Base-by-base conservation (phyloP, 148 eudicot genomes). In the Beta vulgaris region DNA sequence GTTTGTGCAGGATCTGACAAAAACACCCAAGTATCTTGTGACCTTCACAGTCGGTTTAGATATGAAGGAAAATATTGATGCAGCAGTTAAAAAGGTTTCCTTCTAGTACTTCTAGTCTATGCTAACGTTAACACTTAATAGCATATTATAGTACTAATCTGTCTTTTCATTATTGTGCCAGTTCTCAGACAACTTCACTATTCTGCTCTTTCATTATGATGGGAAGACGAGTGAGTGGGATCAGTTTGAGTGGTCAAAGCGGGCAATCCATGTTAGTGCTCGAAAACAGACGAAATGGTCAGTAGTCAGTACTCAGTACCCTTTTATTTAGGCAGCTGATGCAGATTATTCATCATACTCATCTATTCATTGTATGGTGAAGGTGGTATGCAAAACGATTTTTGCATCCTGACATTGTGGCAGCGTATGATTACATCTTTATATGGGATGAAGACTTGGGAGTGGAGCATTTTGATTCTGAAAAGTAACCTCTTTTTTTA, bases 341-440 rank as follows among this genome's bases (percentile, higher is more conserved):
- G 16, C 54, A 28, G 49, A 61, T 67, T 39, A 32, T 29, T n/a
- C 68, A 31, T 25, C 26, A 7, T 69, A 75, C 79, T 82, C 13
- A 39, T 48, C 14, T 15, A 3, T 25, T 54, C 28, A 62, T 74
- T 62, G 19, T 58, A 73, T 68, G 37, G 67, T 23, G 65, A 82
- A 96, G 99, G 99, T 96, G 99, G 99, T 96, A 82, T 68, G 99
- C 98, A 0, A 96, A 96, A 76, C 79, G 99, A 67, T 96, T 96
- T 74, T 85, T 96, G 64, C 98, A 92, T 83, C 99, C 99, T 0
- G 97, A 89, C 76, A 84, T 96, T 60, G 98, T 96, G 76, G 97
- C 98, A 12, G 67, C 91, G 51, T 96, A 96, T 69, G 99, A 96
- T 37, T 96, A 88, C 88, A 88, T 94, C 37, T 94, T 94, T 73